phyloP scores from a whole-genome alignment of 129 eudicot genomes.

The Arctium lappa region DNA sequence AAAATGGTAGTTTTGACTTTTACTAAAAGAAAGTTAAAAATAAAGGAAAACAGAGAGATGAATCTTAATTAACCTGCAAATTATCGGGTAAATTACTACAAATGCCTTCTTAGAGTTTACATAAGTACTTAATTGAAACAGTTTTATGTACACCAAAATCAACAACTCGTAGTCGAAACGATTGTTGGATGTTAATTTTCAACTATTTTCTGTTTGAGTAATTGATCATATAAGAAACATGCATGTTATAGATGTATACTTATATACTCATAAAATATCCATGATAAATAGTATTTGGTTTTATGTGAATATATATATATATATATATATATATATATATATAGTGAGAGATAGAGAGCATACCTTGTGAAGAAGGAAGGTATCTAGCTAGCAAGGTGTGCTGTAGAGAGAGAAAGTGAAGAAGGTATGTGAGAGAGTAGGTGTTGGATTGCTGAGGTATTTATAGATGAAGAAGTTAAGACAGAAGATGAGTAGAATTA shows the following conservation, averaged over 20 bases:
- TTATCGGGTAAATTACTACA: neutral
- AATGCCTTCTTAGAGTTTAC: neutral
- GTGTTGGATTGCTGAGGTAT: neutral
- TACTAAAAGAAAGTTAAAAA: neutral
- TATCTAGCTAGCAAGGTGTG: neutral
- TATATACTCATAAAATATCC: too few species aligned
- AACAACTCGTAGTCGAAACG: neutral
- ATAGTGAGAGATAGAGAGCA: too few species aligned
- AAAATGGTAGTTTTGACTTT: neutral
- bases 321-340: neutral
- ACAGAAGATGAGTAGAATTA: neutral
- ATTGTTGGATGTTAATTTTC: neutral
- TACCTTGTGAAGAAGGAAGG: constrained; percentile 25
- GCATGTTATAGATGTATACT: neutral
- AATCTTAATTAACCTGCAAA: too few species aligned
- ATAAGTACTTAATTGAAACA: too few species aligned
- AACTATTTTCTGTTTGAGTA: neutral
- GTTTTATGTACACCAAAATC: neutral
- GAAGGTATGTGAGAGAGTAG: neutral
- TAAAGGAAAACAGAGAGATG: neutral
- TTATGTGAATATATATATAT: neutral
- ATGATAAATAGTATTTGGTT: neutral
- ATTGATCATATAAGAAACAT: neutral
- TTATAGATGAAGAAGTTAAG: constrained; percentile 1
- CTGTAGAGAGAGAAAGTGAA: constrained; percentile 8